phyloP scores from a whole-genome alignment of 2,329 filamentous ascomycete genomes.

The Apiospora arundinis region DNA sequence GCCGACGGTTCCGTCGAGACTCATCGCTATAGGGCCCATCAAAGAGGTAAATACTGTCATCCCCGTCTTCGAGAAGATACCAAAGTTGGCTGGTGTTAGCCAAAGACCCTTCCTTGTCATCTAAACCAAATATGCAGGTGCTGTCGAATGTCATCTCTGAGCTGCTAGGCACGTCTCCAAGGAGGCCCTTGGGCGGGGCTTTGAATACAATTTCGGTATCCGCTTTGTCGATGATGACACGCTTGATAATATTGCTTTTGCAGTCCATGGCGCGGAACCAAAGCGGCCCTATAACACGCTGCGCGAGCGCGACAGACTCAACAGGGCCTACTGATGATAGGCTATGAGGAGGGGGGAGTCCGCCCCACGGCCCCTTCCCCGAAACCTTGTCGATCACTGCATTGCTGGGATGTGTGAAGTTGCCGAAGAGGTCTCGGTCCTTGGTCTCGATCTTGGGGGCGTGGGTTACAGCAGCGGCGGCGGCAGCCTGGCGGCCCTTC shows the following conservation, averaged over 20 bases:
- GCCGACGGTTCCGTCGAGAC: not conserved
- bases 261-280: slow-evolving; percentile 59
- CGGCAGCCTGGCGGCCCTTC: slow-evolving; percentile 22
- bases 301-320: slow-evolving; percentile 52
- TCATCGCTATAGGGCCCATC: not conserved
- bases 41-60: not conserved
- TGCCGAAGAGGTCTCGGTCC: slow-evolving; percentile 55
- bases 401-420: slow-evolving; percentile 43
- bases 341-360: not conserved
- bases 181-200: slow-evolving; percentile 27
- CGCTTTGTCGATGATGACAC: slow-evolving; percentile 47
- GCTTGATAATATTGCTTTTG: slow-evolving; percentile 32
- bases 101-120: not conserved
- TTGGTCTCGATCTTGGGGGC: slow-evolving; percentile 76
- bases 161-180: not conserved
- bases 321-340: not conserved
- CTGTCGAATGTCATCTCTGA: not conserved
- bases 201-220: not conserved
- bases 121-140: not conserved
- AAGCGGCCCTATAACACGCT: slow-evolving; percentile 67
- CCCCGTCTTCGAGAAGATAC: not conserved
- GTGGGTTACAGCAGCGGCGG: slow-evolving; percentile 42
- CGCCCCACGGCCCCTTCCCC: not conserved
- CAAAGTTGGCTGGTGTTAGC: not conserved
- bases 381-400: not conserved